These are phyloP conservation scores for Kwoniella newhampshirensis DNA, from an alignment of 768 basidiomycete genomes.

Conservation along the genomic window DNA sequence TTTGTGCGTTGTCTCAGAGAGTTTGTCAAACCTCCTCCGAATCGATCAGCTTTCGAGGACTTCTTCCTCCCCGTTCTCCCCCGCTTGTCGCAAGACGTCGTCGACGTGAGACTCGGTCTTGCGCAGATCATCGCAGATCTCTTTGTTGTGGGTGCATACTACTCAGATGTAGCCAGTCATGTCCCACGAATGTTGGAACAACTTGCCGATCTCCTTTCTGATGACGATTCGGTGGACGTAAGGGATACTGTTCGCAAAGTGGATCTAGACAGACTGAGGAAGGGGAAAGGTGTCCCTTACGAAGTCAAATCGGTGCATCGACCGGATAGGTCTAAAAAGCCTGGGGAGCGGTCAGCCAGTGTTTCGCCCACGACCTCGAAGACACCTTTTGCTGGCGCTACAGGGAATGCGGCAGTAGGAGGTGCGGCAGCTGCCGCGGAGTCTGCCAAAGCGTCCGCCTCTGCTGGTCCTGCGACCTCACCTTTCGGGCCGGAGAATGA, in stretches of 20 bases:
- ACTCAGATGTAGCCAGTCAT: constrained; percentile 16
- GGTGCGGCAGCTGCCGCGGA: background rate
- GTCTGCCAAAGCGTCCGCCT: too few relatives aligned
- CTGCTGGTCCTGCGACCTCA: too few relatives aligned
- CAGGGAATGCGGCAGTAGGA: background rate
- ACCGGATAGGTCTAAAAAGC: background rate
- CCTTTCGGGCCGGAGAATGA: too few relatives aligned
- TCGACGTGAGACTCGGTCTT: constrained; percentile 81
- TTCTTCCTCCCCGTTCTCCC: constrained; percentile 62
- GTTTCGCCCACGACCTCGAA: constrained; percentile 5
- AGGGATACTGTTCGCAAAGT: constrained; percentile 34
- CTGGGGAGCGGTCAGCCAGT: constrained; percentile 10
- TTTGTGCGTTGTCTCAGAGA: constrained; percentile 73
- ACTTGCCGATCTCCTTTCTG: constrained; percentile 21
- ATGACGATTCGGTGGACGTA: constrained; percentile 41
- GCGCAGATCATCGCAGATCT: constrained; percentile 66
- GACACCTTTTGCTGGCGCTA: background rate
- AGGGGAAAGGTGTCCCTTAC: constrained; percentile 20
- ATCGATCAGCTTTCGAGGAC: constrained; percentile 56
- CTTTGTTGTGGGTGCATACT: constrained; percentile 44
- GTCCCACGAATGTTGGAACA: constrained; percentile 29
- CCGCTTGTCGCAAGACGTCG: constrained; percentile 67
- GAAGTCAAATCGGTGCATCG: constrained; percentile 1
- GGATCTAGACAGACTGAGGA: constrained; percentile 18
- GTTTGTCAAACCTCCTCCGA: constrained; percentile 58